Evolutionary conservation across 2,329 filamentous ascomycete genomes (phyloP), one percentile per base, ranked within the genome.

Genomic region (Colletotrichum lindemuthianum): DNA sequence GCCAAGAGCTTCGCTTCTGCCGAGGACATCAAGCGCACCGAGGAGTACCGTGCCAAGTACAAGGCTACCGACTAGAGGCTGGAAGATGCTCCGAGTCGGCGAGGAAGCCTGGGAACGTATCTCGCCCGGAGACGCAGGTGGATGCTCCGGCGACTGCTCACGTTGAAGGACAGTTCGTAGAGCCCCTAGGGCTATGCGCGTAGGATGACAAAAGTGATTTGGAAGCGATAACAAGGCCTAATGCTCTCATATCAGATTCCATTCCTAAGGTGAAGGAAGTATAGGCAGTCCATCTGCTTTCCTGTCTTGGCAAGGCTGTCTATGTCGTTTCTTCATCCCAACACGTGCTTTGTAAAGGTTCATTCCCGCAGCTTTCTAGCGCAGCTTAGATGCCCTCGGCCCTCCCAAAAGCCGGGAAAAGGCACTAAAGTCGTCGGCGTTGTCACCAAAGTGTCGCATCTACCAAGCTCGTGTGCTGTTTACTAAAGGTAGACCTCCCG

Each of bases 41-140:
- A 92, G 79, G 90, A 88, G 74, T 96, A 96, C 77, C 87, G 91
- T 59, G 77, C 77, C 49, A 86, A 86, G 79, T 91, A 88, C 76
- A 87, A 85, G 75, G 85, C 87, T 16, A 86, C 78, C 56, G 86
- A 89, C 73, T 86, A 73, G 72, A 45, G n/a, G 43, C 50, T 32
- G 33, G 13, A 24, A n/a, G 12, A 10, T 34, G 24, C 32, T 34
- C 50, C 33, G 41, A 33, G 44, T 15, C 43, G 33, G 36, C 47
- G 50, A 44, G 36, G 34, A 55, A 45, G 11, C 16, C 41, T 9
- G 16, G n/a, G 8, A 45, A 16, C 9, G 15, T 45, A 10, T 24
- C 4, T 24, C 24, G 24, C 24, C 37, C n/a, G 16, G 43, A 45
- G 15, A 10, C 43, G 33, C 9, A 37, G 43, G 37, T 10, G 13